These are phyloP conservation scores for Tuber calosporum DNA, from an alignment of 495 filamentous ascomycete genomes.

Conservation along the genomic window DNA sequence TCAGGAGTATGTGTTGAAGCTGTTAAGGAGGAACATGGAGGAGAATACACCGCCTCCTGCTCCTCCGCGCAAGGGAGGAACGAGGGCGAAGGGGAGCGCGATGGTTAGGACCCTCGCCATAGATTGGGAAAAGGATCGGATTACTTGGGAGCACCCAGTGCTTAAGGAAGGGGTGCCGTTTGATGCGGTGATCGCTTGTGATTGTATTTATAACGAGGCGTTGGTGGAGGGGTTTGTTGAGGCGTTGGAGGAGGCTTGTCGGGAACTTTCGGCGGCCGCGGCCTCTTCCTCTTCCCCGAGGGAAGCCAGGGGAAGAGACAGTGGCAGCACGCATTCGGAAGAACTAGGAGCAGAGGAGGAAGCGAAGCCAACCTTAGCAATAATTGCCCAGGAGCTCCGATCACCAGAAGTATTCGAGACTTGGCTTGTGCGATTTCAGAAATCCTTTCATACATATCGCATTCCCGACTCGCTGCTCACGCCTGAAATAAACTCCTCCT, in stretches of 20 bases:
- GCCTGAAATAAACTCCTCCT: constrained; percentile 50
- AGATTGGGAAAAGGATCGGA: constrained; percentile 61
- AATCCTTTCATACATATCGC: constrained; percentile 65
- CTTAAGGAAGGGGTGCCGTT: constrained; percentile 40
- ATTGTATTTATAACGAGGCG: constrained; percentile 84
- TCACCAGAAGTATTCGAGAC: constrained; percentile 74
- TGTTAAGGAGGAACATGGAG: constrained; percentile 66
- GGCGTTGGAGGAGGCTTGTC: constrained; percentile 72
- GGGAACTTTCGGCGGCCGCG: constrained; percentile 47
- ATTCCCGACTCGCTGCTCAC: constrained; percentile 58
- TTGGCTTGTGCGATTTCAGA: constrained; percentile 64
- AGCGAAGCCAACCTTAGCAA: constrained; percentile 53
- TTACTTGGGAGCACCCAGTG: constrained; percentile 27
- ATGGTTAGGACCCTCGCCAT: constrained; percentile 49
- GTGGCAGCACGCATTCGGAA: not conserved
- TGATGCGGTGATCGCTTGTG: constrained; percentile 69
- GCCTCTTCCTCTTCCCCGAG: not conserved
- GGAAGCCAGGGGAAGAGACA: not conserved
- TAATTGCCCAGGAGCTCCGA: constrained; percentile 80
- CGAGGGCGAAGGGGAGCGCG: constrained; percentile 20
- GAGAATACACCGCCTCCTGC: constrained; percentile 50
- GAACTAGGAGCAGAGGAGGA: not conserved
- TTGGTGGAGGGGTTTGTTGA: constrained; percentile 75
- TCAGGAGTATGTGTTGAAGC: constrained; percentile 71
- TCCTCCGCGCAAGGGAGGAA: constrained; percentile 34